Conservation (phyloP, 1,139 yeast species). For the Insectozyma bohioensis region DNA sequence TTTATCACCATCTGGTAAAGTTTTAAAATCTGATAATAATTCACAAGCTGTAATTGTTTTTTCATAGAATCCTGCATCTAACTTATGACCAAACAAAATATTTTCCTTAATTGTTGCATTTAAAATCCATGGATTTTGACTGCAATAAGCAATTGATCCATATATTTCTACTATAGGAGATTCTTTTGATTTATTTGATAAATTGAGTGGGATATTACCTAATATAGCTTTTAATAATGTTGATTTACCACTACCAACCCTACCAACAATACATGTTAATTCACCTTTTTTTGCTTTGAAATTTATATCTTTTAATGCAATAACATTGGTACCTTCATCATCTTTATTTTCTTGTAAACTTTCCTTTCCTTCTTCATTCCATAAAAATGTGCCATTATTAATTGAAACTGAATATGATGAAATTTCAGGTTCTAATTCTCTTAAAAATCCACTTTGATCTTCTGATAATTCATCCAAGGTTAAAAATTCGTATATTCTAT, state of each 20-base stretch:
- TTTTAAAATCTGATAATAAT: conserved; percentile 30
- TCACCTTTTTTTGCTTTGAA: conserved; percentile 57
- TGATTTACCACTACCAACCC: conserved; percentile 54
- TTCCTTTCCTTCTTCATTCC: conserved; percentile 15
- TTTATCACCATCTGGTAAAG: conserved; percentile 37
- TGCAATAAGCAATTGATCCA: conserved; percentile 30
- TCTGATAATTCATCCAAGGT: conserved; percentile 33
- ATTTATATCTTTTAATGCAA: conserved; percentile 52
- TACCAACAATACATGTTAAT: conserved; percentile 72
- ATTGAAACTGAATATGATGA: conserved; percentile 17
- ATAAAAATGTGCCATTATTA: conserved; percentile 19
- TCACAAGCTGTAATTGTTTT: conserved; percentile 35
- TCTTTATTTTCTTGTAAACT: conserved; percentile 13
- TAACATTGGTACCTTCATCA: conserved; percentile 20
- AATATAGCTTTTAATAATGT: conserved; percentile 53
- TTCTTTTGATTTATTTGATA: conserved; percentile 10
- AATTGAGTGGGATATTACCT: conserved; percentile 44
- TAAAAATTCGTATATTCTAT: conserved; percentile 33
- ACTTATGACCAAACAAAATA: conserved; percentile 36
- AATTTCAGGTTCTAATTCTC: conserved; percentile 35
- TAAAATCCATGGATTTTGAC: conserved; percentile 38
- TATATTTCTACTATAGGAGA: conserved; percentile 30
- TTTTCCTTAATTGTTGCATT: conserved; percentile 39
- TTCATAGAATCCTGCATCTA: conserved; percentile 26
- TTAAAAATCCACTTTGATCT: conserved; percentile 64